Evolutionary conservation across 2,329 filamentous ascomycete genomes (phyloP).

Genomic region (Ceratocystis cacaofunesta): DNA sequence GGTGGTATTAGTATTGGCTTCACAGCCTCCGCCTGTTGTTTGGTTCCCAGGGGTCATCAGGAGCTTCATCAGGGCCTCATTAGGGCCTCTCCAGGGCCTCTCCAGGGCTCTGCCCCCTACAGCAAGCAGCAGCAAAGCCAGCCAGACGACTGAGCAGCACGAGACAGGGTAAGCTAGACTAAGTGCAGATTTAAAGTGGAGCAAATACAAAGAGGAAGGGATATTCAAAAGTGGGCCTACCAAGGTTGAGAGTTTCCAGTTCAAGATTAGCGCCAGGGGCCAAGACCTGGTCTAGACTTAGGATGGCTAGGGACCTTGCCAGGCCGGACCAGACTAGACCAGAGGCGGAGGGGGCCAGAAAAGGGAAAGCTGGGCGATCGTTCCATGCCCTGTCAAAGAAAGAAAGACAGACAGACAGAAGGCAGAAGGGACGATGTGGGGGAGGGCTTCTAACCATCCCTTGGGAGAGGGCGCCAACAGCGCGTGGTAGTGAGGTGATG

Average conservation of each 20-base stretch:
- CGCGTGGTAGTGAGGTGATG: neutral
- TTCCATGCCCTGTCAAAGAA: constrained; percentile 4
- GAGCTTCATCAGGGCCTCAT: neutral
- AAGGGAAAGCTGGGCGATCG: neutral
- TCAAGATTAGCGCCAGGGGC: constrained; percentile 14
- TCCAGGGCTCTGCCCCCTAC: neutral
- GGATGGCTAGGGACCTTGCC: neutral
- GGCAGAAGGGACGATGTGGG: neutral
- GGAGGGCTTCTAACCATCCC: neutral
- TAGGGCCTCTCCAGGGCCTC: neutral
- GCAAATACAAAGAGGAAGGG: neutral
- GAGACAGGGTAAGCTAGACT: no score
- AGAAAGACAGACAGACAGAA: neutral
- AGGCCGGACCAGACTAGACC: neutral
- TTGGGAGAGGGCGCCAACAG: neutral
- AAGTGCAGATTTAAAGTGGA: no score
- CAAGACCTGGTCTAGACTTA: neutral
- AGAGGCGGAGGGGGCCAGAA: neutral
- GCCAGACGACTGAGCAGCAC: neutral
- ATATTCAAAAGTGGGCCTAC: neutral
- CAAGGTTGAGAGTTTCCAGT: neutral
- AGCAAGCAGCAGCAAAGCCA: neutral
- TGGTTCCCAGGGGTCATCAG: neutral
- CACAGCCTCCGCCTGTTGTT: neutral
- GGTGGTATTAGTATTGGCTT: neutral